Base-by-base conservation (phyloP, 805 yeast species). In the Wickerhamomyces pijperi region DNA sequence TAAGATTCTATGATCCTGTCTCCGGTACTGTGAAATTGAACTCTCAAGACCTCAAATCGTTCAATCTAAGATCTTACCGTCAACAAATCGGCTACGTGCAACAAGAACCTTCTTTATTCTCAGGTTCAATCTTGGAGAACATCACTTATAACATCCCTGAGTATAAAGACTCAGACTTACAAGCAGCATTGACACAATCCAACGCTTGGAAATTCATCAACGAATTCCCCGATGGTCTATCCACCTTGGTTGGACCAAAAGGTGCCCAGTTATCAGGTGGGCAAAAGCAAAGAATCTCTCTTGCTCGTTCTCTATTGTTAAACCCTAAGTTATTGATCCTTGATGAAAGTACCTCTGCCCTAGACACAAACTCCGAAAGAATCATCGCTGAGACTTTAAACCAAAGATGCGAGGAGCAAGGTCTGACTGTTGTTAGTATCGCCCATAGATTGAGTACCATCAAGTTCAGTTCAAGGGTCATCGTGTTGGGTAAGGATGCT, bases 341-440 rank as follows among this genome's bases (percentile, higher is more conserved):
- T 42, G 97, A 90, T 57, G 97, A 90, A 57, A 95, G 97, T 13
- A 90, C 97, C 0, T 83, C 95, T 28, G 97, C 97, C 0, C 64
- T 90, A 38, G 97, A 90, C 54, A 76, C 94, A 12, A 83, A 82
- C 40, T 80, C 88, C 48, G 97, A 90, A 54, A 79, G 82, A 49
- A 74, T 84, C 3, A 94, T 90, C 32, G 84, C 86, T 55, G 72
- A 71, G 37, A 85, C 94, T 8, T 62, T 90, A 43, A 55, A 64
- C 23, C 58, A 67, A 36, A 67, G 92, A 43, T 68, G 72, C 45
- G 52, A 57, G 19, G 52, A 57, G 19, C 67, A 74, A 18, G 76
- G 79, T 14, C 60, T 74, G 29, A 87, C 96, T 1, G 76, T 88
- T 2, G 82, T 90, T 32, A 82, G 92, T 35, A 87, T 90, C 50